Percentiles rank a stretch among this genome's conserved stretches.
Evolutionary conservation across 257 asterid genomes (phyloP).

Genomic region (Salvia miltiorrhiza): DNA sequence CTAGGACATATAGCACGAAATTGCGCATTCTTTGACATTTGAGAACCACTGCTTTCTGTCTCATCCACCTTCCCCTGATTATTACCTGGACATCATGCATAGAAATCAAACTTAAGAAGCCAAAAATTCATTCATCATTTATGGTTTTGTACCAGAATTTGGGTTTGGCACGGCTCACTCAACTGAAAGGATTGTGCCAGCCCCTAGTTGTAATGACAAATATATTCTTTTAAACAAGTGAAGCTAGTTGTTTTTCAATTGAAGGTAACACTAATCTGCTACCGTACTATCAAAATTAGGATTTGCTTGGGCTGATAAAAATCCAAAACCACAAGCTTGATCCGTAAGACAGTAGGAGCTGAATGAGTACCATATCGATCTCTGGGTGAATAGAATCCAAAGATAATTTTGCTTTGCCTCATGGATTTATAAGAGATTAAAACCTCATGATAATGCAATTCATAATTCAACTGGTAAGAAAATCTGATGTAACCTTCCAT

Average conservation of each 20-base stretch:
- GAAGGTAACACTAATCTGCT: neutral
- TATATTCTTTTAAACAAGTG: neutral
- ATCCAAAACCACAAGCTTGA: neutral
- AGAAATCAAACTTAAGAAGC: constrained; percentile 18
- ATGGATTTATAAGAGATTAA: constrained; percentile 7
- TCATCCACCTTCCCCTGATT: constrained; percentile 44
- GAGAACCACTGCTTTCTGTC: constrained; percentile 34
- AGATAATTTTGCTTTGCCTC: neutral
- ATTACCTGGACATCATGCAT: constrained; percentile 47
- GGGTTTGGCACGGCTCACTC: neutral
- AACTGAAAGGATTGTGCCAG: neutral
- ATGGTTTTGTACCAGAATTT: neutral
- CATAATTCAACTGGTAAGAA: neutral
- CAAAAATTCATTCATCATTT: neutral
- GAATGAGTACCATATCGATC: neutral
- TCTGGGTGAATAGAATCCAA: neutral
- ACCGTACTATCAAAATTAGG: neutral
- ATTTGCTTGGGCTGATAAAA: neutral
- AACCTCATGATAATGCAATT: constrained; percentile 15
- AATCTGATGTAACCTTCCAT: neutral
- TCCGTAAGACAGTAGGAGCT: neutral
- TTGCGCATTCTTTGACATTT: constrained; percentile 84
- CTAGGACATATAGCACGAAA: constrained; percentile 94
- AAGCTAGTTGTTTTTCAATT: neutral
- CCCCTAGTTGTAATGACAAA: neutral